A percentile compares a stretch with the other conserved stretches of the same genome.
These are phyloP conservation scores for Geranomyces variabilis DNA, from an alignment of 192 early-diverging fungal species.

Conservation along the genomic window DNA sequence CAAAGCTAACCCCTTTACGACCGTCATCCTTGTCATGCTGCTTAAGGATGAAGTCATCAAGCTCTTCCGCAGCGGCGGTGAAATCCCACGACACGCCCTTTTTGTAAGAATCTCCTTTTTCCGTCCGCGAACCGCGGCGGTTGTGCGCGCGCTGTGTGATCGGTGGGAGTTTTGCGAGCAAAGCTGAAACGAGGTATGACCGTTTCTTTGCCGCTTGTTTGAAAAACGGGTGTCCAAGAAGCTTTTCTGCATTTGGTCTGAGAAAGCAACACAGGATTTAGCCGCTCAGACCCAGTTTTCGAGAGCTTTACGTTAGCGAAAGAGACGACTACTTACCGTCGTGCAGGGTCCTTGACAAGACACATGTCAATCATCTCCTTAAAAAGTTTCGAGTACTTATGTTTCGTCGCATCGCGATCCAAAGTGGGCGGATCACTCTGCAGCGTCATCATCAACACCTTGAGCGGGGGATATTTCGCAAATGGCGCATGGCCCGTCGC, in stretches of 20 bases:
- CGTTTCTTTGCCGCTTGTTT: constrained; percentile 71
- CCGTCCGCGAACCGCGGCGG: constrained; percentile 37
- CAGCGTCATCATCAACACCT: constrained; percentile 87
- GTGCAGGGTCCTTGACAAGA: constrained; percentile 76
- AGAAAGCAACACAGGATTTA: constrained; percentile 9
- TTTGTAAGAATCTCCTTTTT: constrained; percentile 26
- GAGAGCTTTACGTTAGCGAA: too few species aligned
- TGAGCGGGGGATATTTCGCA: constrained; percentile 85
- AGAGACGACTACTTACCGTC: constrained; percentile 43
- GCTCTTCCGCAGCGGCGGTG: constrained; percentile 42
- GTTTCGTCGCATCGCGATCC: constrained; percentile 70
- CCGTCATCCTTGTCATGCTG: background rate
- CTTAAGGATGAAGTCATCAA: constrained; percentile 3
- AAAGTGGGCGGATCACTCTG: constrained; percentile 85
- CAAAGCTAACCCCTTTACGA: constrained; percentile 20
- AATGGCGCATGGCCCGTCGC: constrained; percentile 88
- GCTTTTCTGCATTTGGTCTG: constrained; percentile 78
- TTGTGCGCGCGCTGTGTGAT: constrained; percentile 71
- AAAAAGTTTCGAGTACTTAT: constrained; percentile 76
- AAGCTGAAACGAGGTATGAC: constrained; percentile 57
- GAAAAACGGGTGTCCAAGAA: constrained; percentile 79
- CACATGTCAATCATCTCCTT: constrained; percentile 89
- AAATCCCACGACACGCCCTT: constrained; percentile 74
- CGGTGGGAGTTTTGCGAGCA: constrained; percentile 67
- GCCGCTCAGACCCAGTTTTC: background rate